Evolutionary conservation across 164 flowering plant genomes (phyloP).

Genomic region (Vitis labrusca): DNA sequence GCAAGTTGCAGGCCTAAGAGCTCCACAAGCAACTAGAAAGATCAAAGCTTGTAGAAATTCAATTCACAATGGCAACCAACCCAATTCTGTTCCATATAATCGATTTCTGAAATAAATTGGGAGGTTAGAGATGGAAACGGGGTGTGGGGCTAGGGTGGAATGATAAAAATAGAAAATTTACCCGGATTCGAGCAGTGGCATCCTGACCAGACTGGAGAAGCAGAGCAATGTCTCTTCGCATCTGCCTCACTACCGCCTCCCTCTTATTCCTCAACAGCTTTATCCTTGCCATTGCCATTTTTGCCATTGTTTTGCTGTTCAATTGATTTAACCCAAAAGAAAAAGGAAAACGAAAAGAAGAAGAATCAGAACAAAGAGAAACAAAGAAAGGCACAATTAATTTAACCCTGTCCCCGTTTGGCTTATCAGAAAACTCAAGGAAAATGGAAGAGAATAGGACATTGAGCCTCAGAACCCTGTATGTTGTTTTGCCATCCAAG

Average conservation of each 20-base stretch:
- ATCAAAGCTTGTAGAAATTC: too few relatives aligned
- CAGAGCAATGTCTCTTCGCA: conserved; percentile 90
- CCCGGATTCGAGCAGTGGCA: conserved; percentile 91
- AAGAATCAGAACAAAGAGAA: too few relatives aligned
- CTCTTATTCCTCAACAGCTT: conserved; percentile 96
- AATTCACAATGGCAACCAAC: too few relatives aligned
- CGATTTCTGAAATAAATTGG: too few relatives aligned
- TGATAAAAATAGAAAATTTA: conserved; percentile 13
- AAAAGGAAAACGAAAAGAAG: background rate
- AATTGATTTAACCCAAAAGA: background rate
- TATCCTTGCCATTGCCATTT: conserved; percentile 86
- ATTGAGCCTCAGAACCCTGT: too few relatives aligned
- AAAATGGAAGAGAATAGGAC: too few relatives aligned
- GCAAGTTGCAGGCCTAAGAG: too few relatives aligned
- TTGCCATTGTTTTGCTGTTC: conserved; percentile 82
- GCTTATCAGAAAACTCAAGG: too few relatives aligned
- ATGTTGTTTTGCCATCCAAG: background rate
- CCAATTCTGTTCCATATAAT: too few relatives aligned
- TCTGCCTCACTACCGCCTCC: conserved; percentile 74
- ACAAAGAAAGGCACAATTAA: background rate
- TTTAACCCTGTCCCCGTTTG: too few relatives aligned
- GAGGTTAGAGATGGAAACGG: background rate
- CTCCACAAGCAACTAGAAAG: too few relatives aligned
- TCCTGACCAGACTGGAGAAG: conserved; percentile 88
- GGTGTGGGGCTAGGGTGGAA: background rate